These are phyloP conservation scores for Fusarium foetens DNA, from an alignment of 2,329 filamentous ascomycete genomes.

Conservation along the genomic window DNA sequence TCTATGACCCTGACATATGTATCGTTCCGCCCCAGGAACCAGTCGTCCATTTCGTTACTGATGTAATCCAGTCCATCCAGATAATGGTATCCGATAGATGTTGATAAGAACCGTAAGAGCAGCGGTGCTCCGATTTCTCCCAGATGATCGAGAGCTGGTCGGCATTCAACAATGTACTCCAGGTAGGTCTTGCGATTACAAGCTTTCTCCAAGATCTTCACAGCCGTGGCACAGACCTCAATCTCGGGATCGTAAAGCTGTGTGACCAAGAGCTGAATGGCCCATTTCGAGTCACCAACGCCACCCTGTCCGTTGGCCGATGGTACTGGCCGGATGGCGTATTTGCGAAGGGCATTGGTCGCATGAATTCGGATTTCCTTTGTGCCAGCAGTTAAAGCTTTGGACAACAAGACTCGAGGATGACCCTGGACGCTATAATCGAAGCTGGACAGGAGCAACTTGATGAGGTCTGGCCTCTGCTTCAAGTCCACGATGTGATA, in stretches of 20 bases:
- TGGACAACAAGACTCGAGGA: slow-evolving; percentile 90
- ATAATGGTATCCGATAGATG: slow-evolving; percentile 97
- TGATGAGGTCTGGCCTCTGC: slow-evolving; percentile 90
- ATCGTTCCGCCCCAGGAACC: slow-evolving; percentile 97
- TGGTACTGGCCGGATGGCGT: slow-evolving; percentile 68
- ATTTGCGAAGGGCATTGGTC: slow-evolving; percentile 87
- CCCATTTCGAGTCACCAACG: slow-evolving; percentile 86
- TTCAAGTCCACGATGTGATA: slow-evolving; percentile 96
- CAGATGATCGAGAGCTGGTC: slow-evolving; percentile 91
- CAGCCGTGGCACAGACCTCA: slow-evolving; percentile 93
- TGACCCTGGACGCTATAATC: slow-evolving; percentile 92
- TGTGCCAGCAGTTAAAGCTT: slow-evolving; percentile 89
- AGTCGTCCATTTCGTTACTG: slow-evolving; percentile 99
- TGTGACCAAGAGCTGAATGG: slow-evolving; percentile 95
- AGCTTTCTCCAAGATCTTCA: slow-evolving; percentile 96
- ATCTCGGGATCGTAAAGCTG: slow-evolving; percentile 98
- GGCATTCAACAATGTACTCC: slow-evolving; percentile 96
- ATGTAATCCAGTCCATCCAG: slow-evolving; percentile 97
- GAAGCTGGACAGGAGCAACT: slow-evolving; percentile 87
- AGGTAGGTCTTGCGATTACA: slow-evolving; percentile 92
- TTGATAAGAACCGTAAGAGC: slow-evolving; percentile 90
- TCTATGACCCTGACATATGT: slow-evolving; percentile 95
- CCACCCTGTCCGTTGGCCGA: slow-evolving; percentile 53
- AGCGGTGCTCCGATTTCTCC: slow-evolving; percentile 96
- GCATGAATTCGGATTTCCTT: slow-evolving; percentile 93